Conservation (phyloP, 306 rosid species). For the Phaseolus lunatus region DNA sequence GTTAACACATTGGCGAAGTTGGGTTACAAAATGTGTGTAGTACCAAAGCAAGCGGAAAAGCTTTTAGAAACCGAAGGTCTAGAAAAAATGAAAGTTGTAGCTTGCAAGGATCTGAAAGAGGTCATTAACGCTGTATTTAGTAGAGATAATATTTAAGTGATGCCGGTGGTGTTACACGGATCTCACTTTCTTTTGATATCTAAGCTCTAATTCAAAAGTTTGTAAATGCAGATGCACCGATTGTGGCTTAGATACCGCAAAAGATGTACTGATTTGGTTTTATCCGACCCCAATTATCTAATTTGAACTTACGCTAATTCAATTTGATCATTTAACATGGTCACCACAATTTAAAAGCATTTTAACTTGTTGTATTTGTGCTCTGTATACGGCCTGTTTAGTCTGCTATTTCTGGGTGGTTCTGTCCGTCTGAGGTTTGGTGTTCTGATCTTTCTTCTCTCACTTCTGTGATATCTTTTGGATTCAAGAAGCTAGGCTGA, state of each 20-base stretch:
- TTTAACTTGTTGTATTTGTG: slow-evolving; percentile 13
- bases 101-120: slow-evolving; percentile 86
- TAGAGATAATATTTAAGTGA: slow-evolving; percentile 30
- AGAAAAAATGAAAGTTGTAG: slow-evolving; percentile 55
- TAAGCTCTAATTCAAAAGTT: slow-evolving; percentile 2
- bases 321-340: slow-evolving; percentile 10
- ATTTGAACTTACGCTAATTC: slow-evolving; percentile 17
- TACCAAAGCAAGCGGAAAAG: slow-evolving; percentile 72
- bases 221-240: slow-evolving; percentile 31
- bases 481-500: slow-evolving; percentile 73
- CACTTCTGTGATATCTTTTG: slow-evolving; percentile 30
- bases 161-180: slow-evolving; percentile 30
- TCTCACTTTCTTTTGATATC: slow-evolving; percentile 22
- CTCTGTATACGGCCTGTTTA: neutral
- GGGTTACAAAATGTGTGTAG: slow-evolving; percentile 77
- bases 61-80: slow-evolving; percentile 48
- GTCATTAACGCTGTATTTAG: slow-evolving; percentile 68
- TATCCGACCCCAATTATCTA: slow-evolving; percentile 5
- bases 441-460: slow-evolving; percentile 24
- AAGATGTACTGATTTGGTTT: slow-evolving; percentile 13
- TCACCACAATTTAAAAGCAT: slow-evolving; percentile 26
- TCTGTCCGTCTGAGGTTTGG: slow-evolving; percentile 35
- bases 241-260: neutral
- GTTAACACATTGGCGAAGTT: slow-evolving; percentile 71
- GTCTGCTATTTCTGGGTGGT: neutral